Base-by-base conservation (phyloP, 345 rosid species). In the Microcos paniculata region DNA sequence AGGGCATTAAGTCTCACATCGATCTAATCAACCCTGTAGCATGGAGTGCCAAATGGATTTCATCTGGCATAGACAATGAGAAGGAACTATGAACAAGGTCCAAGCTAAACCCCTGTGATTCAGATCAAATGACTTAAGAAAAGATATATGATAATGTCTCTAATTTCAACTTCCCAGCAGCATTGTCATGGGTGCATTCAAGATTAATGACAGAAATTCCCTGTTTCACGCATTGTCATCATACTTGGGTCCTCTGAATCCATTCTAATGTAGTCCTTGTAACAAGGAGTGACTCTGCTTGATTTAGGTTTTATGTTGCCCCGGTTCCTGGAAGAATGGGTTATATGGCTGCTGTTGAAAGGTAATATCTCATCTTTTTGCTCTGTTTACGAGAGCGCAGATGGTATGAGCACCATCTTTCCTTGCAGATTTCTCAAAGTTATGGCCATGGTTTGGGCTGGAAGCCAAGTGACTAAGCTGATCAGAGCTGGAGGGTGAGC, bases 361-460 rank as follows among this genome's bases (percentile, higher is more conserved):
- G 98, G 98, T 92, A 83, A 74, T 3, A 40, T 58, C 45, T 68
- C 16, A 53, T 75, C 57, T 77, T 62, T n/a, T 57, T 53, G 28
- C n/a, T 57, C 57, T 65, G 65, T 19, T 78, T 66, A n/a, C 64
- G 72, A 42, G 73, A 70, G 18, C 52, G 48, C 64, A 45, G 56
- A 72, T 64, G 46, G 69, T 19, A 33, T 78, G 46, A 81, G 64
- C 45, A 51, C 55, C 57, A 18, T 58, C 74, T 72, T 65, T 65
- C 38, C 67, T 77, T 87, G 82, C 89, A 94, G 96, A 83, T 91
- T 94, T 83, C 78, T 92, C 75, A 94, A 94, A 84, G 82, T 94
- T 73, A 87, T 94, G 93, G 98, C 98, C 51, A 90, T 94, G 98
- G 96, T 94, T 66, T 92, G 98, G 98, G 97, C 92, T 75, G 98